A percentile compares a stretch with the other conserved stretches of the same genome.
Evolutionary conservation across 2,329 filamentous ascomycete species (phyloP).

Genomic region (Nemania sp.): DNA sequence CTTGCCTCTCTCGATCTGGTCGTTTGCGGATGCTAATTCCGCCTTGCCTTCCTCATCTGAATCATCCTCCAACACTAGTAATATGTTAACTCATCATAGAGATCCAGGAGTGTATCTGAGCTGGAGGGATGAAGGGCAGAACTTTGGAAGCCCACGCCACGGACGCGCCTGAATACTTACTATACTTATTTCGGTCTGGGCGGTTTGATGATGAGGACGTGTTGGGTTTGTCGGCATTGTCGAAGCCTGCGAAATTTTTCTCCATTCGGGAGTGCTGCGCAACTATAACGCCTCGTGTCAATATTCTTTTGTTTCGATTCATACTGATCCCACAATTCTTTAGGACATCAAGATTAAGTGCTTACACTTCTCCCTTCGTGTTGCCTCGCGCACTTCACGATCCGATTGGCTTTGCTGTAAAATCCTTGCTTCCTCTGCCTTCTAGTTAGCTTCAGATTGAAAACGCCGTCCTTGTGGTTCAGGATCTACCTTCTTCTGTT

Average conservation of each 20-base stretch:
- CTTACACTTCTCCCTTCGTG: constrained; percentile 58
- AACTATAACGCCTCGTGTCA: constrained; percentile 16
- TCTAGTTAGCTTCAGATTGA: constrained; percentile 3
- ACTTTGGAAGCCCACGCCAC: neutral
- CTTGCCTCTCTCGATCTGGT: constrained; percentile 62
- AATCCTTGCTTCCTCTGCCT: constrained; percentile 41
- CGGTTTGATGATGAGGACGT: constrained; percentile 45
- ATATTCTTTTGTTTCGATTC: neutral
- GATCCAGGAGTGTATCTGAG: neutral
- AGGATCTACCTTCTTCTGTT: constrained; percentile 50
- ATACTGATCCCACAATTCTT: neutral
- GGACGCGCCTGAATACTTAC: constrained; percentile 10
- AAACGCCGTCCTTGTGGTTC: neutral
- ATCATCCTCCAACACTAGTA: constrained; percentile 26
- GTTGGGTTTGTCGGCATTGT: constrained; percentile 27
- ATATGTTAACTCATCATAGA: constrained; percentile 1
- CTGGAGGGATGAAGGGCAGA: neutral
- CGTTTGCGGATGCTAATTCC: constrained; percentile 61
- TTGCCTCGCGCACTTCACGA: constrained; percentile 66
- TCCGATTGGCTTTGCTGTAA: constrained; percentile 58
- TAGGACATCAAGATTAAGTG: neutral
- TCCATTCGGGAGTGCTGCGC: constrained; percentile 59
- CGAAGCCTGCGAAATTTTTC: constrained; percentile 50
- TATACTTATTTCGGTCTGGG: constrained; percentile 72
- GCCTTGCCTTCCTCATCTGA: constrained; percentile 43